Base-by-base conservation (phyloP, 208 protist species). In the Tritrichomonas foetus region DNA sequence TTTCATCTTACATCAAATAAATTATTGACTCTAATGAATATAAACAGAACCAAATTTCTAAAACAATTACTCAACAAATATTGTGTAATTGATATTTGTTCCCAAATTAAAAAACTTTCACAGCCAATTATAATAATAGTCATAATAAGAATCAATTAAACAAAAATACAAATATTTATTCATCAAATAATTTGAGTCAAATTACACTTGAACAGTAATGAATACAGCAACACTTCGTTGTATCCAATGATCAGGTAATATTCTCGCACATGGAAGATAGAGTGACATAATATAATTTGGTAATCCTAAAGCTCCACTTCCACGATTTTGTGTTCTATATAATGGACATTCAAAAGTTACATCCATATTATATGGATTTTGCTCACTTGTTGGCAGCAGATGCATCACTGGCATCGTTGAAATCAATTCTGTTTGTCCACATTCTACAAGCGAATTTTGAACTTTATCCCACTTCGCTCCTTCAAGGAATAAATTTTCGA, bases 371-470 rank as follows among this genome's bases (percentile, higher is more conserved):
- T 89, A 57, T 0, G 27, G 20, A 22, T 89, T 89, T 39, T 82
- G 27, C 14, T 82, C 41, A 14, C 98, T 98, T 44, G 74, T 82
- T 20, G 98, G 98, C 95, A 98, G 98, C 95, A 99, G 99, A 96
- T 99, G 97, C 82, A 99, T 98, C 39, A 99, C 97, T 30, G 98
- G 98, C 97, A 99, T 98, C 41, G 95, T 44, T 93, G 97, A 96
- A 57, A 98, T 96, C 39, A 99, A 96, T 96, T 99, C 97, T 97
- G 99, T 98, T 39, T 98, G 98, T 30, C 96, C 95, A 27, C 98
- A 98, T 96, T 99, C 98, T 82, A 96, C 97, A 3, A 99, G 96
- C 66, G 96, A 97, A 93, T 97, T 96, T 20, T 93, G 92, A 93
- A 97, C 97, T 30, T 50, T 39, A 94, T 98, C 96, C 97, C 97